Evolutionary conservation across 192 early-diverging fungal genomes (phyloP), one percentile per base, ranked within the genome.

Genomic region (Powellomyces hirtus): DNA sequence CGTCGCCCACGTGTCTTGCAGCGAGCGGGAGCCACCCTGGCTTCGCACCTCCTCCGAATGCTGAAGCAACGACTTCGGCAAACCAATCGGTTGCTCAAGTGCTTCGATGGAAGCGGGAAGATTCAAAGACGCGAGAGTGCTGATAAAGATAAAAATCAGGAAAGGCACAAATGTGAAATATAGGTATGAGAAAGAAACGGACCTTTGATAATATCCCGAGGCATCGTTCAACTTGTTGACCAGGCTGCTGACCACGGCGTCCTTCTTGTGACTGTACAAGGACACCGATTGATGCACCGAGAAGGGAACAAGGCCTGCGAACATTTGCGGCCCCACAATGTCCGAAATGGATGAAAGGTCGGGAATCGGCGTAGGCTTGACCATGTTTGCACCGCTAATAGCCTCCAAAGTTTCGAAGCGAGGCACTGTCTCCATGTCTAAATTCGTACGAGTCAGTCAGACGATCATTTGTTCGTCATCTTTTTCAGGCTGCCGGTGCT

Each of bases 221-320:
- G 90, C 73, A 56, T 93, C 90, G 14, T 89, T 82, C 33, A 92
- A 72, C 35, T 84, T 76, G 1, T 73, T 79, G 14, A 87, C 73
- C 38, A 93, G 84, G 38, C 84, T 84, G 52, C 84, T 86, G 5
- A 94, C 83, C 26, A 91, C 70, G 31, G 86, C 78, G 51, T 95
- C 92, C 66, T 91, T 91, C 37, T 91, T 82, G 67, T 90, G 87
- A n/a, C 82, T 84, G 73, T 95, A 97, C 7, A 94, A 81, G 59
- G 90, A 92, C 11, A 87, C 90, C 1, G 92, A 91, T 74, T 94
- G 92, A 75, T 97, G 93, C 29, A 94, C 90, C 3, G 90, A 91
- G 79, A 94, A 92, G 8, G 94, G 94, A 8, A 97, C 92, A 35
- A 97, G 79, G 11, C 85, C 86, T 38, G 86, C 82, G 57, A 97